A percentile compares a stretch with the other conserved stretches of the same genome.
Evolutionary conservation across 202 grass and related monocot species (phyloP).

Genomic region (Brachypodium distachyon): DNA sequence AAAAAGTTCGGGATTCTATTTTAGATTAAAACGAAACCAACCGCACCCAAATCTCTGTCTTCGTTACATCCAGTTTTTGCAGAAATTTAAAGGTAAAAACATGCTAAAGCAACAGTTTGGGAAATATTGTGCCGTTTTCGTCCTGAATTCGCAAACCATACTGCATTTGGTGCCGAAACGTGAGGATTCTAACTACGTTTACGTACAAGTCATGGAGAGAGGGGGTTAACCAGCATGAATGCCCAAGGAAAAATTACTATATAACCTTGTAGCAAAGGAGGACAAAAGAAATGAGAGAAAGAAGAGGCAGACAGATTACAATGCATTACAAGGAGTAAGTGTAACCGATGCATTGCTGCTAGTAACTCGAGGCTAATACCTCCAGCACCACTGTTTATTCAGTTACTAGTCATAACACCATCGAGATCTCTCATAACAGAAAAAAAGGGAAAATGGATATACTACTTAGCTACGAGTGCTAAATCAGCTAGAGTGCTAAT

Average conservation of each 20-base stretch:
- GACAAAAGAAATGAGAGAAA: background rate
- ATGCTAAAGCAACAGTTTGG: too few relatives aligned
- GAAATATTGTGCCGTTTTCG: too few relatives aligned
- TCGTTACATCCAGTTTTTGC: too few relatives aligned
- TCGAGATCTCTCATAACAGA: background rate
- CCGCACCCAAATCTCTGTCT: too few relatives aligned
- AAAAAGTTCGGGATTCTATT: too few relatives aligned
- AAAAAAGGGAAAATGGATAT: background rate
- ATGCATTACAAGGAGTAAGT: conserved; percentile 18
- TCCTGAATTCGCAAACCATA: too few relatives aligned
- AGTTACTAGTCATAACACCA: conserved; percentile 5
- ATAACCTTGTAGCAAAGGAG: background rate
- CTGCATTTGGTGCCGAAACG: too few relatives aligned
- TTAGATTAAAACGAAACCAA: too few relatives aligned
- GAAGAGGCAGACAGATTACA: background rate
- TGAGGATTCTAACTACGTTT: too few relatives aligned
- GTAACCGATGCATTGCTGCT: background rate
- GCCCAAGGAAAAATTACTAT: background rate
- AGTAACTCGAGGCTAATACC: conserved; percentile 21
- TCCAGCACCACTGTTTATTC: conserved; percentile 27
- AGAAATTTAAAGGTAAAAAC: too few relatives aligned
- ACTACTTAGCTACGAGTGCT: background rate
- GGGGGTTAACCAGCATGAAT: background rate
- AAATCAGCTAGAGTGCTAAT: background rate
- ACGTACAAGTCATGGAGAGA: too few relatives aligned